A percentile compares a stretch with the other conserved stretches of the same genome.
These are phyloP conservation scores for Torulaspora pretoriensis DNA, from an alignment of 1,139 yeast genomes.

Conservation along the genomic window DNA sequence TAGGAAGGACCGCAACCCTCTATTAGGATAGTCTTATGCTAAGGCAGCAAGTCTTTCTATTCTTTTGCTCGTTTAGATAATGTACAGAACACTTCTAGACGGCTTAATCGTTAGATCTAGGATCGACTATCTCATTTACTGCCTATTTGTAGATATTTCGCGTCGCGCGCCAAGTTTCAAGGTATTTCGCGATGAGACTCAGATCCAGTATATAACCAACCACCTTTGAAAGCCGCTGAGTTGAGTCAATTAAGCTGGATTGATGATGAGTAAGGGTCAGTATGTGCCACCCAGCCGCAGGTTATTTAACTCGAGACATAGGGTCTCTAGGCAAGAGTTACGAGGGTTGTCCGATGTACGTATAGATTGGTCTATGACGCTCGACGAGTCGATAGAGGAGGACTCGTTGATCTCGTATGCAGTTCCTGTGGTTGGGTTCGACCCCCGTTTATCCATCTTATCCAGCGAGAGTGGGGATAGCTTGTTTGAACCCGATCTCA, in stretches of 20 bases:
- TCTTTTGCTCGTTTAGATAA: too few relatives aligned
- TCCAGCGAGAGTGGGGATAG: slow-evolving; percentile 10
- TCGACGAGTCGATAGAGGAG: slow-evolving; percentile 13
- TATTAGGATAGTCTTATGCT: too few relatives aligned
- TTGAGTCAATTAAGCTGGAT: neutral
- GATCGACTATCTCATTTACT: too few relatives aligned
- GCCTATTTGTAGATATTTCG: neutral
- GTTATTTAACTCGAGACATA: slow-evolving; percentile 15
- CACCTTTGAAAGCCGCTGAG: neutral
- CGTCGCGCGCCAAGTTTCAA: slow-evolving; percentile 1
- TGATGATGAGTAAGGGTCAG: neutral
- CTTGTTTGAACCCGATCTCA: slow-evolving; percentile 12
- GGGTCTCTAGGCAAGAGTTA: slow-evolving; percentile 13
- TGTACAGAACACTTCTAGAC: too few relatives aligned
- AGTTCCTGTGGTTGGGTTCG: slow-evolving; percentile 14
- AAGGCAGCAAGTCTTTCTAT: too few relatives aligned
- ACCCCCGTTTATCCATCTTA: slow-evolving; percentile 6
- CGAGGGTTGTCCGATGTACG: neutral
- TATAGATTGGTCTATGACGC: slow-evolving; percentile 13
- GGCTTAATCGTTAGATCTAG: too few relatives aligned
- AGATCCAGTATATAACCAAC: neutral
- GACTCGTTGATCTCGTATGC: slow-evolving; percentile 12
- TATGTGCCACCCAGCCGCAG: slow-evolving; percentile 16
- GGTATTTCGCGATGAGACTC: slow-evolving; percentile 1
- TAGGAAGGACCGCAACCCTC: too few relatives aligned